Percentiles rank a stretch among this genome's conserved stretches.
Conservation (phyloP, 2,329 filamentous ascomycete species). For the Talaromyces sp. region DNA sequence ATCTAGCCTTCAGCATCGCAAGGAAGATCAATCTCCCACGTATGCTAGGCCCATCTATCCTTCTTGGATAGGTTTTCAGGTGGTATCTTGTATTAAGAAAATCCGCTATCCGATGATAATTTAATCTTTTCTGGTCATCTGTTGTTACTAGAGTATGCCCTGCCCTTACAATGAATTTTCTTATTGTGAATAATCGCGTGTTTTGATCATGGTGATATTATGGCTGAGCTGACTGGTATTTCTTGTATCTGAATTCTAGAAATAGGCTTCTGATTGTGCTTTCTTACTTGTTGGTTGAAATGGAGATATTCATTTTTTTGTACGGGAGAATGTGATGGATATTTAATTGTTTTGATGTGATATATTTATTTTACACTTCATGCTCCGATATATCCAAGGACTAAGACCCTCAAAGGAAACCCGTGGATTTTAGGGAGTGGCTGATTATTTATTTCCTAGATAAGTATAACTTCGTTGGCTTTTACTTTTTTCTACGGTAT, state of each 20-base stretch:
- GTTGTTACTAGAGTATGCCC: conserved; percentile 56
- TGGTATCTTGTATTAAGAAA: conserved; percentile 60
- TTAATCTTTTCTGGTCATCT: conserved; percentile 61
- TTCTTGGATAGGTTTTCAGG: conserved; percentile 57
- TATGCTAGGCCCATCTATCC: conserved; percentile 59
- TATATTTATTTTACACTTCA: conserved; percentile 61
- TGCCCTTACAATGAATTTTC: conserved; percentile 52
- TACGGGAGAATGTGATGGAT: conserved; percentile 55
- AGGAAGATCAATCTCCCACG: conserved; percentile 59
- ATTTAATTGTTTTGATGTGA: conserved; percentile 55
- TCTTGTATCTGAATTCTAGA: conserved; percentile 65
- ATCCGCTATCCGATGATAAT: conserved; percentile 58
- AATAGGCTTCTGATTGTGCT: conserved; percentile 57
- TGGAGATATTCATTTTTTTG: conserved; percentile 64
- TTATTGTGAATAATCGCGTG: conserved; percentile 59
- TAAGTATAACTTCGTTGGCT: conserved; percentile 60
- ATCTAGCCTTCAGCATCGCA: conserved; percentile 59
- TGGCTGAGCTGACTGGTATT: conserved; percentile 64
- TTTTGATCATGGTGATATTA: conserved; percentile 59
- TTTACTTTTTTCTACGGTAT: conserved; percentile 66
- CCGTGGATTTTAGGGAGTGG: conserved; percentile 62
- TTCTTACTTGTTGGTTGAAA: conserved; percentile 63
- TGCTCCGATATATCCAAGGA: conserved; percentile 64
- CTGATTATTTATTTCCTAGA: conserved; percentile 68
- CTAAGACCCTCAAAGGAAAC: conserved; percentile 57